phyloP scores from a whole-genome alignment of 306 rosid genomes.

The Lupinus albus region DNA sequence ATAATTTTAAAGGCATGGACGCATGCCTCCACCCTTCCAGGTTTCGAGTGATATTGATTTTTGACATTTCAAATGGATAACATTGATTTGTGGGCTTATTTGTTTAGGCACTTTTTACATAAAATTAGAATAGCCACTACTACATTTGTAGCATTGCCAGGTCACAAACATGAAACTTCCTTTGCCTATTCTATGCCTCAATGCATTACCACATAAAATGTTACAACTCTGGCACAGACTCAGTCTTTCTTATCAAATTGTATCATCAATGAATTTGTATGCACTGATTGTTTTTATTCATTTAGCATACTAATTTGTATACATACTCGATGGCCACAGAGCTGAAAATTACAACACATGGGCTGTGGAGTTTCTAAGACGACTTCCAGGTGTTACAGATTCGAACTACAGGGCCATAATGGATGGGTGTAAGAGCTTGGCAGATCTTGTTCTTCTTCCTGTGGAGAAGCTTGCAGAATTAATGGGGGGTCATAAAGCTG shows the following conservation, averaged over 20 bases:
- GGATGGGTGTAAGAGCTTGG: conserved; percentile 87
- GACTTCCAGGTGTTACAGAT: conserved; percentile 94
- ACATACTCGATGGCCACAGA: conserved; percentile 48
- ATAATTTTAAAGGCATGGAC: neutral
- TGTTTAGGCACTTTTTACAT: conserved; percentile 22
- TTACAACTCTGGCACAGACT: neutral
- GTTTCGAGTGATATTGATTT: conserved; percentile 15
- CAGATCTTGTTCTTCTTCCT: conserved; percentile 89
- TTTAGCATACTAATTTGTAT: conserved; percentile 19
- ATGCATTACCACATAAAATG: neutral
- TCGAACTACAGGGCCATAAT: conserved; percentile 83
- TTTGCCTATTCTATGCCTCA: conserved; percentile 12
- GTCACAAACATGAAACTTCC: conserved; percentile 22
- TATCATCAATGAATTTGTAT: conserved; percentile 5
- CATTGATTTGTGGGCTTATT: conserved; percentile 14
- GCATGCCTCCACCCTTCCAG: conserved; percentile 3
- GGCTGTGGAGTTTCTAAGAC: conserved; percentile 88
- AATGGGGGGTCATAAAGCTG: conserved; percentile 94
- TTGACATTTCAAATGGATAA: conserved; percentile 1
- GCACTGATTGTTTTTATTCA: conserved; percentile 9
- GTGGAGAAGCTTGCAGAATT: conserved; percentile 71
- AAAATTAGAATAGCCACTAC: neutral
- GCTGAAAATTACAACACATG: conserved; percentile 95
- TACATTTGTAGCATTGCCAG: conserved; percentile 7
- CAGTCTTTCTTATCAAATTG: conserved; percentile 5